Base-by-base conservation (phyloP, 305 asterid genomes). In the Solanum aculeatissimum region DNA sequence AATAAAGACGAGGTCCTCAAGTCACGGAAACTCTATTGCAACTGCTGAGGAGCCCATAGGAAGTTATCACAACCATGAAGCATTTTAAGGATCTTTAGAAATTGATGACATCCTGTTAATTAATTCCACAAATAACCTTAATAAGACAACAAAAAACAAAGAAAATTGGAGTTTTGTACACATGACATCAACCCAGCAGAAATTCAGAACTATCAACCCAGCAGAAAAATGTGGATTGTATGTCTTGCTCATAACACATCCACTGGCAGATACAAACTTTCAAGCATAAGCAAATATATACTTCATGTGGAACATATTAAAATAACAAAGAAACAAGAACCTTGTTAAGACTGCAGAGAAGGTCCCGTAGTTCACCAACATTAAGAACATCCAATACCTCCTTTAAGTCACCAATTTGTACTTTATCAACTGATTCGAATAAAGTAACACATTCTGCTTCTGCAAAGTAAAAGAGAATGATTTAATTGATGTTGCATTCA, bases 361-460 rank as follows among this genome's bases (percentile, higher is more conserved):
- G 93, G 85, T 95, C 98, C 86, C 93, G 92, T 83, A 97, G 91
- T 91, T 95, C 97, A 85, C 89, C 91, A 83, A 90, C 66, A 83
- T 91, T 89, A 62, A 97, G 97, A 38, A 92, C 85, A 77, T 89
- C 88, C 93, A 95, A 87, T 85, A 92, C 91, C 91, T 92, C 95
- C 87, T 89, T 91, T 47, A 95, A 62, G 85, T 87, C 91, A 84
- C 85, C 84, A 43, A 86, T 91, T 84, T 92, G 95, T 85, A 81
- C 83, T 85, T 92, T 93, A 77, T 83, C 89, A 65, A 49, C 71
- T 69, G 87, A 85, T 66, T 87, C 86, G 81, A 92, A 84, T 80
- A 92, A 88, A 87, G 90, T 90, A 32, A 93, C 7, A 84, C 93
- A 97, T 60, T 98, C 97, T 55, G 92, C 87, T 58, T 88, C 99